phyloP scores from a whole-genome alignment of 2,329 filamentous ascomycete species.

The Colletotrichum liriopes region DNA sequence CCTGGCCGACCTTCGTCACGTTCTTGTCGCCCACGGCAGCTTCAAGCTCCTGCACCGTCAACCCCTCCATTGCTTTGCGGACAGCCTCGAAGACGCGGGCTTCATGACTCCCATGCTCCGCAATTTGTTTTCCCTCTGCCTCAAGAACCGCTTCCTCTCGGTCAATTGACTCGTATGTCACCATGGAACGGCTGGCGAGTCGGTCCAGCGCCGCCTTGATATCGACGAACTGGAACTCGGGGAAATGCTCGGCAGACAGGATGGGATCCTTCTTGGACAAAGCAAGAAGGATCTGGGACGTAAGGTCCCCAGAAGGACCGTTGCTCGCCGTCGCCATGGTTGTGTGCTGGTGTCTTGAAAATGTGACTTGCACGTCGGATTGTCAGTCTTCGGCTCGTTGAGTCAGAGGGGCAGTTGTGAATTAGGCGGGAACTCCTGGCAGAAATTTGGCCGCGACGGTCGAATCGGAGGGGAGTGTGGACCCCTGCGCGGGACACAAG shows the following conservation, averaged over 20 bases:
- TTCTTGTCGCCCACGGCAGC: constrained; percentile 80
- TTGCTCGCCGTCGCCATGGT: constrained; percentile 61
- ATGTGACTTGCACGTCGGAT: constrained; percentile 21
- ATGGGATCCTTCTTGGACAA: constrained; percentile 76
- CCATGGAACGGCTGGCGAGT: constrained; percentile 87
- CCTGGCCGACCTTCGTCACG: constrained; percentile 87
- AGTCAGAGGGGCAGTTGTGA: constrained; percentile 40
- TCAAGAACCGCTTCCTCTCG: constrained; percentile 84
- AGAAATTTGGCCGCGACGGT: constrained; percentile 37
- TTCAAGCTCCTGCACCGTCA: constrained; percentile 84
- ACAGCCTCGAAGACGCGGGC: constrained; percentile 86
- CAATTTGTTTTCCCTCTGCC: constrained; percentile 80
- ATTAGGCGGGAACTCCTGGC: constrained; percentile 37
- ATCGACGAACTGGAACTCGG: constrained; percentile 74
- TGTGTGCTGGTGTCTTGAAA: constrained; percentile 20
- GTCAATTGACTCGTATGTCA: constrained; percentile 88
- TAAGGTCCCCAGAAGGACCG: constrained; percentile 68
- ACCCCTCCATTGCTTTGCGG: constrained; percentile 80
- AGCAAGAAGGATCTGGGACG: constrained; percentile 75
- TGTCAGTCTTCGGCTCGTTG: constrained; percentile 37
- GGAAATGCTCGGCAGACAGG: constrained; percentile 79
- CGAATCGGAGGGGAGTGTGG: constrained; percentile 41
- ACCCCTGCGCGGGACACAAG: constrained; percentile 32
- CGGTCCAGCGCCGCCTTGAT: constrained; percentile 93
- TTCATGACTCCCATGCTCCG: constrained; percentile 84